Conservation (phyloP, 202 grass and related monocot species). For the Bolboschoenoplectus hybrid region DNA sequence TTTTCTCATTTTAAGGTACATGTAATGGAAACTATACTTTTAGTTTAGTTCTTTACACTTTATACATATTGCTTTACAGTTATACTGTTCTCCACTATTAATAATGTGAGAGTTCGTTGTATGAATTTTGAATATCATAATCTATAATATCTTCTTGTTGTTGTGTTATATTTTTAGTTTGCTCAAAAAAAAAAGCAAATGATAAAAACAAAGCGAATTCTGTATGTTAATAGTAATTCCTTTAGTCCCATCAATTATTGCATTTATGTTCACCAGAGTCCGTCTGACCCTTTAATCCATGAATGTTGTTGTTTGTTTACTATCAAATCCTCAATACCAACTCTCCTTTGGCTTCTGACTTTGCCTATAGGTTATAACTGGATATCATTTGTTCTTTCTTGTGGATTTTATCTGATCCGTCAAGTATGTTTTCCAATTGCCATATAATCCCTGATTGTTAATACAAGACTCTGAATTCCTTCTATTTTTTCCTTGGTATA, state of each 20-base stretch:
- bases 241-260: neutral
- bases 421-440: constrained; percentile 27
- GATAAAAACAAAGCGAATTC: neutral
- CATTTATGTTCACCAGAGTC: constrained; percentile 23
- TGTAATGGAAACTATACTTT: neutral
- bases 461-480: constrained; percentile 19
- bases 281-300: neutral
- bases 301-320: constrained; percentile 23
- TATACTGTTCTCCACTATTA: constrained; percentile 8
- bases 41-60: neutral
- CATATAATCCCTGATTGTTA: neutral
- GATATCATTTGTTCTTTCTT: neutral
- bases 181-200: neutral
- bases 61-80: neutral
- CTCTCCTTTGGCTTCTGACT: neutral
- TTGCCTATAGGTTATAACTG: neutral
- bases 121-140: neutral
- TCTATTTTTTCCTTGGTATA: constrained; percentile 42
- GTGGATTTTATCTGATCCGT: neutral
- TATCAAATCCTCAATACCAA: neutral
- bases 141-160: neutral
- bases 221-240: neutral
- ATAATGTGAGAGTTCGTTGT: neutral
- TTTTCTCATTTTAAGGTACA: neutral
- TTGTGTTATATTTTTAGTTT: neutral